These are phyloP conservation scores for Pseudocercospora eumusae DNA, from an alignment of 2,329 filamentous ascomycete genomes.

Conservation along the genomic window DNA sequence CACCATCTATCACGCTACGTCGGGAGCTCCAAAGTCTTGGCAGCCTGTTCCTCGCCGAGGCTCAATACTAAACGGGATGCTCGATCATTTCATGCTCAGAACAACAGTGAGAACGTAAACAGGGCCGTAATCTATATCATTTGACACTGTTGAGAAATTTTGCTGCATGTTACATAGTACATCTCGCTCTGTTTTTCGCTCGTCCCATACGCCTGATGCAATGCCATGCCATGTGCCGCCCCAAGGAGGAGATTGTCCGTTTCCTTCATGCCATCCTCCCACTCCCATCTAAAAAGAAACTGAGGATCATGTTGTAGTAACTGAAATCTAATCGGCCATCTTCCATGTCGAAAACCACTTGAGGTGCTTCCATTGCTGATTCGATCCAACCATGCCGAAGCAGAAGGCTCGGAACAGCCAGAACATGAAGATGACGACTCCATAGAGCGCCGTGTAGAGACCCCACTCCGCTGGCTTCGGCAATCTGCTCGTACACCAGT, in stretches of 20 bases:
- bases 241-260: not conserved
- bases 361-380: conserved; percentile 83
- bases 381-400: conserved; percentile 89
- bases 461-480: conserved; percentile 64
- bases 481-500: conserved; percentile 75
- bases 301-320: not conserved
- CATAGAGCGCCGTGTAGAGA: conserved; percentile 75
- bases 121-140: conserved; percentile 2
- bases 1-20: conserved; percentile 5
- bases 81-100: not conserved
- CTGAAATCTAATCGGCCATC: conserved; percentile 54
- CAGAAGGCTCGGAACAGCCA: conserved; percentile 89
- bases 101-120: not conserved
- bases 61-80: not conserved
- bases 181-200: conserved; percentile 18
- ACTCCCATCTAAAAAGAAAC: not conserved
- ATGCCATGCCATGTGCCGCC: conserved; percentile 14
- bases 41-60: conserved; percentile 7
- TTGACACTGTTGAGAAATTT: conserved; percentile 2
- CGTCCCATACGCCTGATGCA: conserved; percentile 7
- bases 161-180: conserved; percentile 20
- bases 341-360: conserved; percentile 92
- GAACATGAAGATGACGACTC: conserved; percentile 75
- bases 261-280: conserved; percentile 7
- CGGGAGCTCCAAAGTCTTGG: conserved; percentile 1